Percentiles rank a stretch among this genome's conserved stretches.
These are phyloP conservation scores for Fennellomyces sp. DNA, from an alignment of 371 early-diverging fungal species.

Conservation along the genomic window DNA sequence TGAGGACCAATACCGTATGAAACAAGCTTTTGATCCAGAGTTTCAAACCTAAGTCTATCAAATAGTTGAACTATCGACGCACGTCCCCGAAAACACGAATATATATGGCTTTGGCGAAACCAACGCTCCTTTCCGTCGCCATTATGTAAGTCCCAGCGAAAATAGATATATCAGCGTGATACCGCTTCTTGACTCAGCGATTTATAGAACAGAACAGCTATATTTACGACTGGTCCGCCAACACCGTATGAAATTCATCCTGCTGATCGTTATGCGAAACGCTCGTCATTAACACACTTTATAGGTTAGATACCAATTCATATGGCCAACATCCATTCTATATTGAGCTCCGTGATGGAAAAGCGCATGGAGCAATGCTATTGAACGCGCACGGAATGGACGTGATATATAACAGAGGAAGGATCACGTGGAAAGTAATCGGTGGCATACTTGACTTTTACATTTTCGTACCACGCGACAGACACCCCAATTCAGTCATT, in stretches of 20 bases:
- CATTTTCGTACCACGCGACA: slow-evolving; percentile 58
- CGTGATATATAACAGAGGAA: slow-evolving; percentile 50
- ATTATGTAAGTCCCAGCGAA: not conserved
- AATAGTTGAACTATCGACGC: slow-evolving; percentile 63
- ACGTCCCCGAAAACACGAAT: slow-evolving; percentile 55
- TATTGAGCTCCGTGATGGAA: slow-evolving; percentile 64
- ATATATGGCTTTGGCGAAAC: slow-evolving; percentile 76
- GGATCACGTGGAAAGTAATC: slow-evolving; percentile 56
- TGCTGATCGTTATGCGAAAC: not conserved
- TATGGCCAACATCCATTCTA: slow-evolving; percentile 79
- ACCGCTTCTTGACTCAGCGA: not conserved
- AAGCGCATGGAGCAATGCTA: slow-evolving; percentile 61
- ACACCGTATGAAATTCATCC: slow-evolving; percentile 28
- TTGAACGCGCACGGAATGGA: slow-evolving; percentile 79
- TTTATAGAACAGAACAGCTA: slow-evolving; percentile 35
- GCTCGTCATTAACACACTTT: too few species aligned
- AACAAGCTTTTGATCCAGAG: too few species aligned
- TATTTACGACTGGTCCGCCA: slow-evolving; percentile 63
- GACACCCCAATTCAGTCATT: slow-evolving; percentile 56
- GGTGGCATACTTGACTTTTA: slow-evolving; percentile 71
- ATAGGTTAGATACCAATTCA: slow-evolving; percentile 54
- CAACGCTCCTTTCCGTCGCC: slow-evolving; percentile 37
- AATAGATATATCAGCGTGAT: not conserved
- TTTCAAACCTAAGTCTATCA: too few species aligned
- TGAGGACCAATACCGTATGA: slow-evolving; percentile 72